Base-by-base conservation (phyloP, 2,329 filamentous ascomycete species). In the Aspergillus sp. region DNA sequence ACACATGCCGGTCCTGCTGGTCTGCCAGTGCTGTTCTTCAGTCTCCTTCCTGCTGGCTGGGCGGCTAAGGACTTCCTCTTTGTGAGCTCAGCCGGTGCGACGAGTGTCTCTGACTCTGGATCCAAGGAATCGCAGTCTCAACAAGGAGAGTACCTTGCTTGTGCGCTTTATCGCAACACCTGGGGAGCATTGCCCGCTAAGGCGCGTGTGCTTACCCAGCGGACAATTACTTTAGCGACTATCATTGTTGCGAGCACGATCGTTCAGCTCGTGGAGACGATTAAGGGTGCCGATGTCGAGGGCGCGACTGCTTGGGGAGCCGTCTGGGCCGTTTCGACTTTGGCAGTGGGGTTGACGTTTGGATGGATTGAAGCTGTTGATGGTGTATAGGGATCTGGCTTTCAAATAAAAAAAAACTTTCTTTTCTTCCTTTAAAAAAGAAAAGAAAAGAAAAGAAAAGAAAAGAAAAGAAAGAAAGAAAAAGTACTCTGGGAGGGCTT, bases 11-110 rank as follows among this genome's bases (percentile, higher is more conserved):
- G 84, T 9, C 79, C 79, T 1, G 80, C 82, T 33, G 66, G 66
- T 9, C 60, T 75, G 7, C 68, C 72, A 2, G 55, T 59, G 10
- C 61, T 76, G 9, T 67, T 74, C 46, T 41, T 78, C 37, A 75
- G 78, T 7, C 75, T 87, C 43, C 68, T 89, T 3, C 82, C 84
- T 1, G 76, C 87, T 15, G 90, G 90, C 2, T 74, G 82, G 52
- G 86, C 88, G 0, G 83, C 85, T 4, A 82, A 82, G 52, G 78
- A 80, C 41, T 91, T 94, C 64, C 81, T 96, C 56, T 94, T 95
- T 52, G 67, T 67, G 7, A 75, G 75, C 44, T 74, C 75, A 4
- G 75, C 78, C 0, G 77, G 75, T 22, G 53, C 59, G 27, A 71
- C 61, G 13, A 47, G 71, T 4, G 56, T 63, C 9, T 52, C 59